Conservation (phyloP, 2,329 filamentous ascomycete species). For the Penicillium sp. region DNA sequence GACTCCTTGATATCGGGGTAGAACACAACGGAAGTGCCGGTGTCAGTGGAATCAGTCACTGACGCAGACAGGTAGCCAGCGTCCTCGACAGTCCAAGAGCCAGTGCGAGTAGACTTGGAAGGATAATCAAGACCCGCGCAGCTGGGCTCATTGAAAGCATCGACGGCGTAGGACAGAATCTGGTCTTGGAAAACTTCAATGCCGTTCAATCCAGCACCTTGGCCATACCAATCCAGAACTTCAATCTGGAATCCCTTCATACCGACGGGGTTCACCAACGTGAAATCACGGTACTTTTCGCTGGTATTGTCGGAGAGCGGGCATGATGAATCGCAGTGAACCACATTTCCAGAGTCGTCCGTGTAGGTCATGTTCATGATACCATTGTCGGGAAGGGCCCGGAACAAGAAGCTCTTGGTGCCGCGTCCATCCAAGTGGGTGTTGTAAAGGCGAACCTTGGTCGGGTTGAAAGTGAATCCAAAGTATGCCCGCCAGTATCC, state of each 20-base stretch:
- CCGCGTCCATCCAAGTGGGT: slow-evolving; percentile 82
- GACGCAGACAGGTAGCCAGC: slow-evolving; percentile 77
- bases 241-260: slow-evolving; percentile 89
- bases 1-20: slow-evolving; percentile 83
- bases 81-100: slow-evolving; percentile 75
- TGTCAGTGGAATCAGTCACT: slow-evolving; percentile 63
- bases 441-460: slow-evolving; percentile 86
- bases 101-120: slow-evolving; percentile 72
- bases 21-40: slow-evolving; percentile 69
- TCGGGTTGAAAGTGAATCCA: slow-evolving; percentile 82
- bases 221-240: slow-evolving; percentile 85
- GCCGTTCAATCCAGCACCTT: slow-evolving; percentile 81
- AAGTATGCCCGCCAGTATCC: slow-evolving; percentile 87
- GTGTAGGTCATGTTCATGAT: slow-evolving; percentile 96
- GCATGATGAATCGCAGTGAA: slow-evolving; percentile 79
- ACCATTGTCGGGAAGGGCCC: slow-evolving; percentile 81
- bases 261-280: slow-evolving; percentile 83
- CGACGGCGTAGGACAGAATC: slow-evolving; percentile 83
- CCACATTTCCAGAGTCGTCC: slow-evolving; percentile 71
- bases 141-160: slow-evolving; percentile 84
- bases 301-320: slow-evolving; percentile 76
- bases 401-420: slow-evolving; percentile 86
- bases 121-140: slow-evolving; percentile 71
- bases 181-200: slow-evolving; percentile 87
- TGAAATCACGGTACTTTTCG: slow-evolving; percentile 81